Percentiles rank a stretch among this genome's conserved stretches.
These are phyloP conservation scores for Hordeum vulgare DNA, from an alignment of 176 grass and related monocot genomes.

Conservation along the genomic window MorexV3_pseudomolecules_assembly NC_058519.1:635955041-635955540, in stretches of 20 bases:
- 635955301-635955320: constrained; percentile 67
- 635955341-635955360: background rate
- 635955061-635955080: constrained; percentile 63
- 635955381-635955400: background rate
- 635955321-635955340: constrained; percentile 39
- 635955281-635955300: constrained; percentile 49
- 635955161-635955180: constrained; percentile 55
- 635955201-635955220: background rate
- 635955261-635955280: constrained; percentile 42
- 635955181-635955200: background rate
- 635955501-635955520: constrained; percentile 2
- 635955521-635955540: background rate
- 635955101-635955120: constrained; percentile 55
- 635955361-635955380: background rate
- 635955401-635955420: constrained; percentile 21
- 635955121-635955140: constrained; percentile 46
- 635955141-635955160: constrained; percentile 57
- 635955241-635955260: constrained; percentile 7
- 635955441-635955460: constrained; percentile 43
- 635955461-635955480: constrained; percentile 8
- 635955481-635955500: background rate
- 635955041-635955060: constrained; percentile 54
- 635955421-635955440: constrained; percentile 43
- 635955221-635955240: background rate
- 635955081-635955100: constrained; percentile 62